A percentile compares a stretch with the other conserved stretches of the same genome.
Conservation (phyloP, 257 asterid genomes). For the Echium plantagineum region DNA sequence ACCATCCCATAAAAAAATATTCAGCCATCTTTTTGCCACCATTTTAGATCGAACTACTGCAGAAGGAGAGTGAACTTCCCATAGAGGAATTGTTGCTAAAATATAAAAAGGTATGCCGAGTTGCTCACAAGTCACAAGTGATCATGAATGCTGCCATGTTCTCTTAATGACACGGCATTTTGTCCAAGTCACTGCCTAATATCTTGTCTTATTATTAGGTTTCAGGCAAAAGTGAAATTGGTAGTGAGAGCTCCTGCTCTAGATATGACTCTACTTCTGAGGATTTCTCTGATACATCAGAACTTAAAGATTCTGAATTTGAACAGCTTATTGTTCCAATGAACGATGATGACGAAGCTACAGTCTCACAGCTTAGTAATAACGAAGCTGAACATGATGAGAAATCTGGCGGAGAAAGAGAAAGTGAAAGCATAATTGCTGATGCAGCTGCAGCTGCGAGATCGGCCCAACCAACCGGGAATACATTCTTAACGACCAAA, state of each 20-base stretch:
- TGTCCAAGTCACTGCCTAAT: slow-evolving; percentile 14
- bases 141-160: slow-evolving; percentile 12
- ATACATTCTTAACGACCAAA: slow-evolving; percentile 86
- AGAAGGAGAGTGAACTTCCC: slow-evolving; percentile 83
- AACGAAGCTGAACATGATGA: slow-evolving; percentile 33
- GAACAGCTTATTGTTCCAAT: slow-evolving; percentile 12
- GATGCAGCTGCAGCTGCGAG: slow-evolving; percentile 99
- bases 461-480: slow-evolving; percentile 98
- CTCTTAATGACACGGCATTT: slow-evolving; percentile 11
- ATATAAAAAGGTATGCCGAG: slow-evolving; percentile 74
- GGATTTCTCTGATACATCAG: slow-evolving; percentile 37
- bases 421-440: slow-evolving; percentile 64
- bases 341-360: slow-evolving; percentile 26
- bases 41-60: slow-evolving; percentile 70
- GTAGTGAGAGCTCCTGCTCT: slow-evolving; percentile 33
- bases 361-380: slow-evolving; percentile 25
- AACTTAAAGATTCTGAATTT: slow-evolving; percentile 26
- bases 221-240: slow-evolving; percentile 32
- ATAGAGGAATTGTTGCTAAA: slow-evolving; percentile 83
- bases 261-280: slow-evolving; percentile 47
- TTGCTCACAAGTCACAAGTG: slow-evolving; percentile 6
- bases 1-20: neutral
- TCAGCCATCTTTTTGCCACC: neutral
- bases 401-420: slow-evolving; percentile 51
- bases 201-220: slow-evolving; percentile 32